These are phyloP conservation scores for Tulasnella sp. DNA, from an alignment of 768 basidiomycete genomes.

Conservation along the genomic window DNA sequence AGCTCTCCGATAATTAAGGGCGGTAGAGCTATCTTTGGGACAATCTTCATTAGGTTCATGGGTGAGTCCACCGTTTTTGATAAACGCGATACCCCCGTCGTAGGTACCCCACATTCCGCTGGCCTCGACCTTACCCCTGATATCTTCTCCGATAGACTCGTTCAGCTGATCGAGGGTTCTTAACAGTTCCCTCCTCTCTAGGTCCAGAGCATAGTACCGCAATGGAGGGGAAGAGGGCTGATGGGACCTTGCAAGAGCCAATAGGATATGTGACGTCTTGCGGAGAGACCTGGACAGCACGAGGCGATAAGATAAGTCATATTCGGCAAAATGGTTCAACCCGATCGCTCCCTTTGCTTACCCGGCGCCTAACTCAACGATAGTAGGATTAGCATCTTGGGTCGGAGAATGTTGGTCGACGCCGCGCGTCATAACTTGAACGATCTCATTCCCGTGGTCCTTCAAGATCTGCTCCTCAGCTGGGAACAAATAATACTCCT, in stretches of 20 bases:
- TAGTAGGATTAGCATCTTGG: slow-evolving; percentile 36
- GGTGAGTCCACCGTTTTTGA: slow-evolving; percentile 48
- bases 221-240: slow-evolving; percentile 34
- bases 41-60: slow-evolving; percentile 4
- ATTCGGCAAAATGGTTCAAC: not conserved
- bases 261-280: slow-evolving; percentile 77
- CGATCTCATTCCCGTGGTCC: slow-evolving; percentile 59
- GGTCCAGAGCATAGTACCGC: slow-evolving; percentile 85
- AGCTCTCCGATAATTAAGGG: not conserved
- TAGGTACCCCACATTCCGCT: slow-evolving; percentile 88
- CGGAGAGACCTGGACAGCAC: slow-evolving; percentile 49
- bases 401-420: slow-evolving; percentile 26
- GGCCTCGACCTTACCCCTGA: slow-evolving; percentile 60
- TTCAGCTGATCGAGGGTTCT: slow-evolving; percentile 62
- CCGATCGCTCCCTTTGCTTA: slow-evolving; percentile 22
- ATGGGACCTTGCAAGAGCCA: slow-evolving; percentile 42
- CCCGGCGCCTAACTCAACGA: slow-evolving; percentile 94
- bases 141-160: slow-evolving; percentile 38
- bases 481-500: slow-evolving; percentile 81
- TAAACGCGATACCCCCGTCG: slow-evolving; percentile 72
- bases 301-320: not conserved
- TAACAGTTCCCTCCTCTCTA: slow-evolving; percentile 74
- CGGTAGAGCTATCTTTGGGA: not conserved
- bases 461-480: slow-evolving; percentile 82
- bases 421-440: slow-evolving; percentile 58